Base-by-base conservation (phyloP, 148 eudicot genomes). In the Chenopodium album region DNA sequence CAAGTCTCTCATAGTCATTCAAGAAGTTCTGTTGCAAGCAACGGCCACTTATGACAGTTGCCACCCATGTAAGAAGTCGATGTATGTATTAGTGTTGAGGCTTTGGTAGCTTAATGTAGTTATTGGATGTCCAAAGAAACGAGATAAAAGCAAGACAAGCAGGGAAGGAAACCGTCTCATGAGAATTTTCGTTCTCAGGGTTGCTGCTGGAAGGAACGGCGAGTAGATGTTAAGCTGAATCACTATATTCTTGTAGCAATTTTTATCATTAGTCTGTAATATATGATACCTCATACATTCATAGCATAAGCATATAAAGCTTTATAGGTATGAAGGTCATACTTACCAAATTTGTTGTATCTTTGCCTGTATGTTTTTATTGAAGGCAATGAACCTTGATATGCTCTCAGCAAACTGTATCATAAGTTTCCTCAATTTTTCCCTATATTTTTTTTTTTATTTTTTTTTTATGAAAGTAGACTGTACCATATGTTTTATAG, bases 21-120 rank as follows among this genome's bases (percentile, higher is more conserved):
- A 9, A 88, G 92, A 82, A 91, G 91, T 79, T 91, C 90, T 81
- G 87, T 84, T 20, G 90, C 89, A 48, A 88, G 90, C 82, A 86
- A 80, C 80, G 78, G 91, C 48, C 84, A 85, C 4, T 80, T 81
- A 26, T 84, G 79, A 81, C 77, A 71, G 20, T 41, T 22, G 31
- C 54, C 54, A 63, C 23, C 65, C 26, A 60, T 17, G 11, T 17
- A 11, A 3, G 62, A 17, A 13, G n/a, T 34, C 7, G 28, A 62
- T 34, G 79, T 77, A 64, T 63, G 80, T 67, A 77, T 31, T 41
- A 22, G 73, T 47, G 60, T 78, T 67, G 13, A 48, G 46, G 12
- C 62, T 16, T 74, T 65, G 67, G 79, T 82, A 67, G 79, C 50
- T 76, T n/a, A 52, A 69, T 37, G 14, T 77, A 22, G 63, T 59